These are phyloP conservation scores for Penstemon eatonii DNA, from an alignment of 257 asterid genomes.

Conservation along the genomic window DNA sequence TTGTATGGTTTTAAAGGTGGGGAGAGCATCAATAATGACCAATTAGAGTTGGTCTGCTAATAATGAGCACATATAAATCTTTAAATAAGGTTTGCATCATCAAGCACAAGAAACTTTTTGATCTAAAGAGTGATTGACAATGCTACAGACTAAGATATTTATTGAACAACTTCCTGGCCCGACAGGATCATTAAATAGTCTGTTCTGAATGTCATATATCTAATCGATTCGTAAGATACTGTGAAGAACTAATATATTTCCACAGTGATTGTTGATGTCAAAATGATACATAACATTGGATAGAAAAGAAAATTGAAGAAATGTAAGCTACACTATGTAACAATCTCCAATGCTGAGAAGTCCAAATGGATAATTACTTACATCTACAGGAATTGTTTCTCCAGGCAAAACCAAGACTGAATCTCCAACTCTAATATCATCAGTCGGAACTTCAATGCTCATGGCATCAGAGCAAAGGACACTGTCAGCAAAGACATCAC, in stretches of 20 bases:
- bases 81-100: background rate
- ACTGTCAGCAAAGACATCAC: slow-evolving; percentile 54
- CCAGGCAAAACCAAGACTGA: slow-evolving; percentile 91
- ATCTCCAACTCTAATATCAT: slow-evolving; percentile 84
- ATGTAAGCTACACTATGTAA: slow-evolving; percentile 3
- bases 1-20: too few relatives aligned
- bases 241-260: background rate
- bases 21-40: background rate
- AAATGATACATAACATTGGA: slow-evolving; percentile 6
- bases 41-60: background rate
- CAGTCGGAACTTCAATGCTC: slow-evolving; percentile 91
- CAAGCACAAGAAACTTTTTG: slow-evolving; percentile 12
- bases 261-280: background rate
- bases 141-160: too few relatives aligned
- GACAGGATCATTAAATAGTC: background rate
- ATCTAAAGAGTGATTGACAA: slow-evolving; percentile 1
- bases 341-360: slow-evolving; percentile 3
- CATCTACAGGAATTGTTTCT: slow-evolving; percentile 96
- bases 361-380: slow-evolving; percentile 43
- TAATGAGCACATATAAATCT: slow-evolving; percentile 6
- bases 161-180: background rate
- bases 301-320: slow-evolving; percentile 12
- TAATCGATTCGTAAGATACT: background rate
- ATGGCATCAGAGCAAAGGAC: slow-evolving; percentile 78
- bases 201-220: background rate